Percentiles rank a stretch among this genome's conserved stretches.
Conservation (phyloP, 306 rosid genomes). For the Castanopsis chinensis region DNA sequence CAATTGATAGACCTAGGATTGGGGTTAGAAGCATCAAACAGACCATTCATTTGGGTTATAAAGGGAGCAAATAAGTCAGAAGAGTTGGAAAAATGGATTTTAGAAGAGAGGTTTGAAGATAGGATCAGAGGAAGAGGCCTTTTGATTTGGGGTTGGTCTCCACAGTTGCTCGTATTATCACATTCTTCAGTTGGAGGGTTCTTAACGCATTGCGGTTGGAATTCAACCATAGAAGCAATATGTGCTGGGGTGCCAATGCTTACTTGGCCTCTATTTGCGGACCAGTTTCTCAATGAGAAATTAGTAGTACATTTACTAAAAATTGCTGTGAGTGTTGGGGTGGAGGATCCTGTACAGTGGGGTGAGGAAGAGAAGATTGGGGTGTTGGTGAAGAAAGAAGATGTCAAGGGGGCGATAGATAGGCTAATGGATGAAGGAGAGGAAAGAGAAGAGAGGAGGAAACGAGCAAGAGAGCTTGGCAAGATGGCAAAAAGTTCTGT, state of each 20-base stretch:
- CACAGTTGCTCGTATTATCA: conserved; percentile 44
- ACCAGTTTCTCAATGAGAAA: conserved; percentile 42
- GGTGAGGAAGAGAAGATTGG: conserved; percentile 33
- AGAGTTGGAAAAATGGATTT: conserved; percentile 36
- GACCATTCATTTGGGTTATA: conserved; percentile 38
- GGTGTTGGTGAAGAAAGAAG: conserved; percentile 17
- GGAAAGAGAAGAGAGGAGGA: conserved; percentile 12
- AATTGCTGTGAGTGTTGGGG: conserved; percentile 33
- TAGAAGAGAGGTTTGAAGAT: conserved; percentile 37
- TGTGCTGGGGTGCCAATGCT: conserved; percentile 41
- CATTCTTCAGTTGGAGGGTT: conserved; percentile 56
- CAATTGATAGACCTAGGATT: conserved; percentile 36
- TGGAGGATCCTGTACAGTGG: conserved; percentile 18
- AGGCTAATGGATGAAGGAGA: conserved; percentile 19
- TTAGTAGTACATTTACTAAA: conserved; percentile 20
- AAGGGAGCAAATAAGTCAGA: neutral
- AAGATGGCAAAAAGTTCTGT: conserved; percentile 26
- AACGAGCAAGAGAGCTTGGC: conserved; percentile 12
- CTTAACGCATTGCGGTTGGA: conserved; percentile 66
- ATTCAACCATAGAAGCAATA: conserved; percentile 50
- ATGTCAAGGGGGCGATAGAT: conserved; percentile 24
- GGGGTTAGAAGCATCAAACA: conserved; percentile 36
- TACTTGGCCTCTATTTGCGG: conserved; percentile 40
- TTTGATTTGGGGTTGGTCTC: conserved; percentile 60
- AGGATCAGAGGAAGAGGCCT: conserved; percentile 33